Evolutionary conservation across 805 yeast species (phyloP).

Genomic region (Kurtzmaniella fragi): DNA sequence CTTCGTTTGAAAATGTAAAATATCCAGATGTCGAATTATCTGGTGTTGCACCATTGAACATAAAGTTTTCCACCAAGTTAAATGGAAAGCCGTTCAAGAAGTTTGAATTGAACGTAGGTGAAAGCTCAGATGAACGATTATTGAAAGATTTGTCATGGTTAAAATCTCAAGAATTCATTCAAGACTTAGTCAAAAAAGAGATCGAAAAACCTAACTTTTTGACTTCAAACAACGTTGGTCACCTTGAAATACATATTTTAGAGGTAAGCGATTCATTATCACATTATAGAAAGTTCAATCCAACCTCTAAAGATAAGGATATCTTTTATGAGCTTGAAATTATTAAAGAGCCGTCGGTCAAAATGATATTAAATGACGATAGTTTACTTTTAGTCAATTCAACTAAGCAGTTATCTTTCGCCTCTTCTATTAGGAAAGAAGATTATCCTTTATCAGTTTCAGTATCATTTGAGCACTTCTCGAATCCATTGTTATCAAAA

Average conservation of each 20-base stretch:
- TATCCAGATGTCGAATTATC: slow-evolving; percentile 29
- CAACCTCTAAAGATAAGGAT: slow-evolving; percentile 31
- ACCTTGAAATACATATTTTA: slow-evolving; percentile 29
- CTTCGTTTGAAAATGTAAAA: slow-evolving; percentile 43
- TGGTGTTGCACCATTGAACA: slow-evolving; percentile 69
- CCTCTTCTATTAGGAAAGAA: slow-evolving; percentile 4
- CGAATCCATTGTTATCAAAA: slow-evolving; percentile 14
- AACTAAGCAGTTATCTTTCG: slow-evolving; percentile 8
- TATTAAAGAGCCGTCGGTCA: slow-evolving; percentile 19
- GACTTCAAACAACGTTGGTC: slow-evolving; percentile 13
- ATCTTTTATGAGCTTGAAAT: slow-evolving; percentile 25
- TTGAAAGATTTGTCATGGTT: slow-evolving; percentile 34
- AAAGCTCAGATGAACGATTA: slow-evolving; percentile 1
- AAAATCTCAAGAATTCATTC: slow-evolving; percentile 15
- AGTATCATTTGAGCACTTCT: slow-evolving; percentile 22
- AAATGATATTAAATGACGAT: slow-evolving; percentile 16
- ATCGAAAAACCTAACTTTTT: slow-evolving; percentile 22
- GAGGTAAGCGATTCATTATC: slow-evolving; percentile 31
- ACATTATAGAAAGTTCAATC: slow-evolving; percentile 28
- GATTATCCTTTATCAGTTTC: slow-evolving; percentile 47
- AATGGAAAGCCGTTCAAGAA: slow-evolving; percentile 19
- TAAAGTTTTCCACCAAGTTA: slow-evolving; percentile 20
- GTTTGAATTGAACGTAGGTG: slow-evolving; percentile 20
- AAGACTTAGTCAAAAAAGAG: slow-evolving; percentile 33
- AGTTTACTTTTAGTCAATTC: slow-evolving; percentile 17